Evolutionary conservation across 805 yeast genomes (phyloP), one percentile per base, ranked within the genome.

Genomic region (Citeromyces matritensis): DNA sequence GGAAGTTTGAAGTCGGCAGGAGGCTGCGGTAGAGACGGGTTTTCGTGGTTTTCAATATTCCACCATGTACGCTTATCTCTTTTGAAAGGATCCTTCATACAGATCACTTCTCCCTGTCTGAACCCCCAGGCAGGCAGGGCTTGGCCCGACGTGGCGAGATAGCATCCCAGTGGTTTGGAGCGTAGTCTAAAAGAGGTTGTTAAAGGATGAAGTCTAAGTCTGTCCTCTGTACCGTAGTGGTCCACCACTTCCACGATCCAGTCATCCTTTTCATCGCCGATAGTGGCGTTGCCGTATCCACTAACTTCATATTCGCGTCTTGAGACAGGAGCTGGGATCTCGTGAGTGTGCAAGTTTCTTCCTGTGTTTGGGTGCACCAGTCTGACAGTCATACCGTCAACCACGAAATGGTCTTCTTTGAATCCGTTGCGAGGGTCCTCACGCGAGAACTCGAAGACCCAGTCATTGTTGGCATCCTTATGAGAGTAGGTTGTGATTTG

Each of bases 401-500:
- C 57, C 14, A 84, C 57, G 33, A 44, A 50, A 32, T 50, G 48
- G 26, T 53, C 44, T 41, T 55, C 60, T 25, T 33, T 37, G 30
- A 52, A 47, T 4, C 37, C 35, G 31, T 38, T 45, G 40, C 61
- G 47, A 29, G 46, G 47, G 25, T 60, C 57, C 6, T 56, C 65
- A 50, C 80, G 63, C 19, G 62, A 65, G 45, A 76, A 65, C 42
- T 78, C 77, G 42, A 84, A 60, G 19, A 65, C 45, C 80, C 95
- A 86, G 33, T 79, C 71, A 51, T 88, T 91, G 55, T 91, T 88
- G 33, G 64, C 56, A 51, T 91, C 97, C 49, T 83, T 83, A 53
- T 74, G 84, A 12, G 86, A 82, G 51, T 91, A 91, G 5, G 91
- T 82, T 17, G 98, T 91, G 31, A 91, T 65, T 55, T 91, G 99